Percentiles rank a stretch among this genome's conserved stretches.
phyloP scores from a whole-genome alignment of 805 yeast species.

The Ogataea paradorogensis region DNA sequence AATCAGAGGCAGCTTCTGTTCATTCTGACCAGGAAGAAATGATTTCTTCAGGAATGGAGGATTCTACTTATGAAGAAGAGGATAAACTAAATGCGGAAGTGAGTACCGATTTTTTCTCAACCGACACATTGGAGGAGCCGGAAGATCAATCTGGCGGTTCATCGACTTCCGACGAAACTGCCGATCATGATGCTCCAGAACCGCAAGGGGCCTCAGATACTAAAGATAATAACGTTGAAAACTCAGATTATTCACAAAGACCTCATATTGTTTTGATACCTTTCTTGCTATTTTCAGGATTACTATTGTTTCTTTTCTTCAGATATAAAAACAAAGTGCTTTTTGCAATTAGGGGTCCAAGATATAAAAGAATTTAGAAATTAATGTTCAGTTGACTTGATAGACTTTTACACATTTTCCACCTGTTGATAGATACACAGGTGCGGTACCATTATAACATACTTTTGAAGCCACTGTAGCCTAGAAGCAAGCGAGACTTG shows the following conservation, averaged over 20 bases:
- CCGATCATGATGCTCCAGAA: too few relatives aligned
- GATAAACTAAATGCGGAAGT: not conserved
- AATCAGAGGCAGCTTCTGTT: not conserved
- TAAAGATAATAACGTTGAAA: slow-evolving; percentile 1
- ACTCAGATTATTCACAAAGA: slow-evolving; percentile 6
- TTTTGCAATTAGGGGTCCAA: slow-evolving; percentile 27
- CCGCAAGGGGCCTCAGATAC: too few relatives aligned
- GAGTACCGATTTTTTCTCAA: too few relatives aligned
- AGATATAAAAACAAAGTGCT: slow-evolving; percentile 23
- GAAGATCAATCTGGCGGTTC: not conserved
- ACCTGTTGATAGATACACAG: not conserved
- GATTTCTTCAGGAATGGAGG: not conserved
- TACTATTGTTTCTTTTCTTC: slow-evolving; percentile 13
- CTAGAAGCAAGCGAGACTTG: too few relatives aligned
- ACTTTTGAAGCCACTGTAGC: not conserved
- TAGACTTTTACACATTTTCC: too few relatives aligned
- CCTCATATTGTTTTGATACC: slow-evolving; percentile 20
- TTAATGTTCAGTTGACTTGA: too few relatives aligned
- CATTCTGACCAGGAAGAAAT: not conserved
- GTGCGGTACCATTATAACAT: not conserved
- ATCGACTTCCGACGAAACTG: not conserved
- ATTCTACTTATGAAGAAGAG: not conserved
- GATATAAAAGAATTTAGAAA: slow-evolving; percentile 26
- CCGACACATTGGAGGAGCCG: not conserved
- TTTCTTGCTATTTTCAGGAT: slow-evolving; percentile 10